These are phyloP conservation scores for Fomitopsis betulina DNA, from an alignment of 1,284 basidiomycete genomes.

Conservation along the genomic window DNA sequence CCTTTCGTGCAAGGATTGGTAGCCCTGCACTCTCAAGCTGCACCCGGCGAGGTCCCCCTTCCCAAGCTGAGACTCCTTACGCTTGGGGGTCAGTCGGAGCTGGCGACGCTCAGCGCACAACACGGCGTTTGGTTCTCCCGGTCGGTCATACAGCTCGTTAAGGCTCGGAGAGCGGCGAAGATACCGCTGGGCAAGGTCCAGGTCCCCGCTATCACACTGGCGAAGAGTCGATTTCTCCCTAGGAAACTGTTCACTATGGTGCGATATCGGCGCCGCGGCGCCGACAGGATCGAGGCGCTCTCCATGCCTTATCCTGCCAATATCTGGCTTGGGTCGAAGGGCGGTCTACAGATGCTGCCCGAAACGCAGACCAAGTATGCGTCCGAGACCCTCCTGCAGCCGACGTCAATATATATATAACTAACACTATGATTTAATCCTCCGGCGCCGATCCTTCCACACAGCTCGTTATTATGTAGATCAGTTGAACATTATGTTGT, in stretches of 20 bases:
- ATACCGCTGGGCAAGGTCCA: constrained; percentile 1
- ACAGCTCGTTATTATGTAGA: not conserved
- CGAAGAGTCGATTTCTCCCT: not conserved
- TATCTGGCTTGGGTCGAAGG: not conserved
- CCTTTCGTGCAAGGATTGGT: not conserved
- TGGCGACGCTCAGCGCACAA: not conserved
- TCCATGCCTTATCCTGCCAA: not conserved
- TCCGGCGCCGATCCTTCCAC: not conserved
- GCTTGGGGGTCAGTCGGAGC: not conserved
- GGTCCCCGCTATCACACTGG: not conserved
- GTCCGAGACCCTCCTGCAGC: not conserved
- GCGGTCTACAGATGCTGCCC: not conserved
- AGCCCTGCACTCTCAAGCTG: not conserved
- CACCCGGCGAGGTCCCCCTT: not conserved
- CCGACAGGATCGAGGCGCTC: not conserved
- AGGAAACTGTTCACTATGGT: not conserved
- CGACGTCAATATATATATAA: no score
- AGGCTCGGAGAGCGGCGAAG: not conserved
- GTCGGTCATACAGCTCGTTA: not conserved
- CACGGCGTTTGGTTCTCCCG: not conserved
- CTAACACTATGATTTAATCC: not conserved
- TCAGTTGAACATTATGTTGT: not conserved
- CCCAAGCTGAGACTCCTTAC: not conserved
- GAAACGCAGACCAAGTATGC: not conserved
- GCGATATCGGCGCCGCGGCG: not conserved